These are phyloP conservation scores for Rhynchospora breviuscula DNA, from an alignment of 176 grass and related monocot genomes.

Conservation along the genomic window DNA sequence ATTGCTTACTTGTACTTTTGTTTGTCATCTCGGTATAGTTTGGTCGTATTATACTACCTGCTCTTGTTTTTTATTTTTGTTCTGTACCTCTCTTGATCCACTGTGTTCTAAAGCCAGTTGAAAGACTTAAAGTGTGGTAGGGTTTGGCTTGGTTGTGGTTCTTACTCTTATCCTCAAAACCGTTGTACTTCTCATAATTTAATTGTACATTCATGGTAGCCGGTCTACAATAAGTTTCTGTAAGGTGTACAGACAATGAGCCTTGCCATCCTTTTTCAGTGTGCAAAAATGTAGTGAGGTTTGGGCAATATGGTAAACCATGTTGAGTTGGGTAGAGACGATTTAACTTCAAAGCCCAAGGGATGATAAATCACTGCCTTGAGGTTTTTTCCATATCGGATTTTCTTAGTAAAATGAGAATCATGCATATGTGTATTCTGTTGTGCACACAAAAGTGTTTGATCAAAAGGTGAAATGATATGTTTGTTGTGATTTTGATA, in stretches of 20 bases:
- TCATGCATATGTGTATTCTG: background rate
- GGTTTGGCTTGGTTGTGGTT: background rate
- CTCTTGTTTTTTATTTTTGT: background rate
- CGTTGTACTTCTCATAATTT: background rate
- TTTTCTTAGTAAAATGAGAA: background rate
- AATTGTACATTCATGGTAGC: background rate
- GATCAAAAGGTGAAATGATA: background rate
- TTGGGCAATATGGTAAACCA: background rate
- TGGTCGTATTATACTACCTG: background rate
- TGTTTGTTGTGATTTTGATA: background rate
- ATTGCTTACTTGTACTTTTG: background rate
- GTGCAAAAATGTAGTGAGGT: background rate
- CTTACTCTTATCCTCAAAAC: background rate
- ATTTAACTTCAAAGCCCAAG: background rate
- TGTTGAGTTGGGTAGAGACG: background rate
- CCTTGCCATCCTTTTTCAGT: background rate
- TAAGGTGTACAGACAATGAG: background rate
- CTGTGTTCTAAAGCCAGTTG: background rate
- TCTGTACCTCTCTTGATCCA: background rate
- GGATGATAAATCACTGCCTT: background rate
- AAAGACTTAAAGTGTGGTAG: background rate
- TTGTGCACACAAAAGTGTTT: background rate
- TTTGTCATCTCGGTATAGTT: background rate
- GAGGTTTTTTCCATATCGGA: background rate
- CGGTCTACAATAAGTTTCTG: background rate